Evolutionary conservation across 495 filamentous ascomycete species (phyloP).

Genomic region (Poronia punctata): DNA sequence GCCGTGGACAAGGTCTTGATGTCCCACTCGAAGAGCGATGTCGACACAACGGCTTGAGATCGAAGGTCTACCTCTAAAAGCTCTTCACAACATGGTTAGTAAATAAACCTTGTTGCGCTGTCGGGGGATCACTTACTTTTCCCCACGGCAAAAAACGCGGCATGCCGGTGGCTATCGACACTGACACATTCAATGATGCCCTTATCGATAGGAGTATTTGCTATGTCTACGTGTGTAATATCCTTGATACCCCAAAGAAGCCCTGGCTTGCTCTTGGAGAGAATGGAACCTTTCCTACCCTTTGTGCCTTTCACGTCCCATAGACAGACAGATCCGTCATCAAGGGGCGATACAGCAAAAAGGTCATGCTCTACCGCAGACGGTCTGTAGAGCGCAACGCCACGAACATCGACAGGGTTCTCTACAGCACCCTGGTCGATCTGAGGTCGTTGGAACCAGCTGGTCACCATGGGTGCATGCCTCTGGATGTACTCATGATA

Average conservation of each 20-base stretch:
- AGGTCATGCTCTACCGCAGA: constrained; percentile 37
- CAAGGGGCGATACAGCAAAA: constrained; percentile 69
- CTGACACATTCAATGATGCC: constrained; percentile 78
- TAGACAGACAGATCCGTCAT: constrained; percentile 77
- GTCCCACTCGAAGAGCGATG: constrained; percentile 70
- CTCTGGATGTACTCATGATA: constrained; percentile 85
- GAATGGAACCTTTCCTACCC: constrained; percentile 54
- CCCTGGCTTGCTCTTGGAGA: constrained; percentile 57
- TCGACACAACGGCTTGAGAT: constrained; percentile 63
- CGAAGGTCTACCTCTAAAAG: constrained; percentile 81
- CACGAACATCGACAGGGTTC: constrained; percentile 48
- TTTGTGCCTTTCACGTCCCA: constrained; percentile 71
- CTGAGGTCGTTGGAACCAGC: constrained; percentile 63
- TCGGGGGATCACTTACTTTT: constrained; percentile 42
- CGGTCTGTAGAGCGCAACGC: constrained; percentile 58
- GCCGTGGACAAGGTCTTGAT: constrained; percentile 80
- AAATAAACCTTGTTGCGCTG: background rate
- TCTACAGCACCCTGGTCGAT: constrained; percentile 22
- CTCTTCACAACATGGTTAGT: constrained; percentile 32
- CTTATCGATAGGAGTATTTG: constrained; percentile 48
- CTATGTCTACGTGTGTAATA: constrained; percentile 5
- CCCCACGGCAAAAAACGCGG: constrained; percentile 72
- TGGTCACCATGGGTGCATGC: constrained; percentile 63
- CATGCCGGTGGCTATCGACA: constrained; percentile 61
- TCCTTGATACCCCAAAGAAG: constrained; percentile 24